phyloP scores from a whole-genome alignment of 148 eudicot genomes.

The Vaccinium vitisidaea region DNA sequence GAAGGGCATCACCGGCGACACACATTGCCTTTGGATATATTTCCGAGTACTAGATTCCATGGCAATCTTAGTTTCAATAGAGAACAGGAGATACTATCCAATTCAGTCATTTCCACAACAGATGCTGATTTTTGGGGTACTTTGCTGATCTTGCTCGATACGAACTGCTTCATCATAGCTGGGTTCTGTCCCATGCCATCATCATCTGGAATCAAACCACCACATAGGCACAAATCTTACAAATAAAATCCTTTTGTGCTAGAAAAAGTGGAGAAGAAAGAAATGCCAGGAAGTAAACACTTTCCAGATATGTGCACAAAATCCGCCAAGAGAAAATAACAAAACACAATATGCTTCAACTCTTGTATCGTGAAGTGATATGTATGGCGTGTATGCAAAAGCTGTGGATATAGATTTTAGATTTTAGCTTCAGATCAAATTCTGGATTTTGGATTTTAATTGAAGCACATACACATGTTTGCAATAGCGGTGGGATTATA shows the following conservation, averaged over 20 bases:
- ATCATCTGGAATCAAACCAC: slow-evolving; percentile 17
- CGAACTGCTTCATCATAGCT: slow-evolving; percentile 39
- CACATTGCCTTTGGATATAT: slow-evolving; percentile 37
- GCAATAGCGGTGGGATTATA: too few species aligned
- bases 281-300: too few species aligned
- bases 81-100: slow-evolving; percentile 25
- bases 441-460: too few species aligned
- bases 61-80: slow-evolving; percentile 32
- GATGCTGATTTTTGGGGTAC: slow-evolving; percentile 16
- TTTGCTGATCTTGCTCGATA: slow-evolving; percentile 22
- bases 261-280: not conserved
- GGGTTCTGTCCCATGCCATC: slow-evolving; percentile 27
- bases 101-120: slow-evolving; percentile 25
- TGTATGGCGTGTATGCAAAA: too few species aligned
- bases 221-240: too few species aligned
- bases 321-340: too few species aligned
- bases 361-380: too few species aligned
- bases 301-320: too few species aligned
- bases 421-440: too few species aligned
- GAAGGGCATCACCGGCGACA: slow-evolving; percentile 54
- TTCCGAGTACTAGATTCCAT: slow-evolving; percentile 34
- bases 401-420: too few species aligned
- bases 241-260: not conserved
- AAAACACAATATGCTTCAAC: too few species aligned
- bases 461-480: too few species aligned